Base-by-base conservation (phyloP, 148 eudicot genomes). In the Vaccinium macrocarpon region DNA sequence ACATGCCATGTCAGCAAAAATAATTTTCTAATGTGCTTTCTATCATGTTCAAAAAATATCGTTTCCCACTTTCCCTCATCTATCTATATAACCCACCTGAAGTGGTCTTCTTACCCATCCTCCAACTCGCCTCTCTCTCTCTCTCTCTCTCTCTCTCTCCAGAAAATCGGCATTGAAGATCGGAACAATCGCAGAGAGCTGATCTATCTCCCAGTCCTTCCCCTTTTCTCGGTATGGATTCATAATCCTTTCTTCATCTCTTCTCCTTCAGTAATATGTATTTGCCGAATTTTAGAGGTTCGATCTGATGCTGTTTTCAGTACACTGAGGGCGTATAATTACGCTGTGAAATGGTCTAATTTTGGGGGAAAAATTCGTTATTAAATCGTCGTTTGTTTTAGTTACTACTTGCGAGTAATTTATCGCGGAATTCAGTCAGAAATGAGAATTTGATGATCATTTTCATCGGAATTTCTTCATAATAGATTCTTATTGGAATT, bases 171-270 rank as follows among this genome's bases (percentile, higher is more conserved):
- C 82, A 46, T 42, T 11, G n/a, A 81, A 42, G 32, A 74, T 62
- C 53, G 14, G 52, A 21, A 59, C 50, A 80, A 4, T 59, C 18
- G 8, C 51, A 79, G 49, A n/a, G 46, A 42, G 23, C 18, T 19
- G 42, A 46, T 56, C 46, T 15, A 51, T 9, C 12, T 29, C 76
- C 51, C n/a, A 14, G 18, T 78, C 27, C 82, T 62, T 14, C 12
- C n/a, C 55, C 38, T 62, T n/a, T 35, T 59, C 48, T 55, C 27
- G 42, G 82, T 80, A 57, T 42, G 82, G 46, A 13, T 80, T 80
- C 81, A 32, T 14, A 52, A 18, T 56, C 48, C 81, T 19, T 53
- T 71, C 14, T 56, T 2, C 49, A 2, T 29, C 25, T 55, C 35
- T 70, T 62, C n/a, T 62, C 61, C 38, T 6, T 80, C 7, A 4